Percentiles rank a stretch among this genome's conserved stretches.
phyloP scores from a whole-genome alignment of 1,139 yeast species.

The Nakaseomyces bracarensis region DNA sequence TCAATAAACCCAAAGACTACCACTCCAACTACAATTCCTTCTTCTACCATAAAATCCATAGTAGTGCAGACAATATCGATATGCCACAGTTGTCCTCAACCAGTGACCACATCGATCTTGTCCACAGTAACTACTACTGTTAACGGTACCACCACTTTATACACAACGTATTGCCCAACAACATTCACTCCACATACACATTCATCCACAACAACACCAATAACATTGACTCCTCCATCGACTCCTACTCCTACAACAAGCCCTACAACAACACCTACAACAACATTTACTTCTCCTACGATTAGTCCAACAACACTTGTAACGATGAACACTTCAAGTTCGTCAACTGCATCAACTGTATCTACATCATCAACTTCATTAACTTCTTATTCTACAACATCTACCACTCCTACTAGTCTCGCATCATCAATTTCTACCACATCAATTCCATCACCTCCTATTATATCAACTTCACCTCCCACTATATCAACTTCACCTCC shows the following conservation, averaged over 20 bases:
- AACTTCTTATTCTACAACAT: too few relatives aligned
- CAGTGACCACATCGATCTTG: slow-evolving; percentile 3
- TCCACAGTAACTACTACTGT: slow-evolving; percentile 6
- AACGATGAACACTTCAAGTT: neutral
- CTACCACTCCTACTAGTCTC: neutral
- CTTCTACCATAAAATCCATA: neutral
- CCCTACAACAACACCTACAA: neutral
- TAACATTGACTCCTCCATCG: neutral
- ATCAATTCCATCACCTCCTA: neutral
- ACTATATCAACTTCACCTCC: neutral
- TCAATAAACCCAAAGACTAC: neutral
- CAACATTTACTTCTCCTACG: slow-evolving; percentile 5
- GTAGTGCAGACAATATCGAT: slow-evolving; percentile 2
- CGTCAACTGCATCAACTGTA: neutral
- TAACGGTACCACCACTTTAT: neutral
- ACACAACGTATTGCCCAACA: slow-evolving; percentile 6
- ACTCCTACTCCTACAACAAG: slow-evolving; percentile 4
- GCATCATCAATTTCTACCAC: slow-evolving; percentile 3
- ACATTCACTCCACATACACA: neutral
- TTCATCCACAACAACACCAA: neutral
- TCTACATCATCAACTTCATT: neutral
- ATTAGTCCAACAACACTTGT: neutral
- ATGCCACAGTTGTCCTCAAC: slow-evolving; percentile 6
- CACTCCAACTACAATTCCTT: slow-evolving; percentile 4
- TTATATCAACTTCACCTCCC: neutral